A percentile compares a stretch with the other conserved stretches of the same genome.
Evolutionary conservation across 179 eudicot genomes (phyloP).

Genomic region (Dionaea muscipula): DNA sequence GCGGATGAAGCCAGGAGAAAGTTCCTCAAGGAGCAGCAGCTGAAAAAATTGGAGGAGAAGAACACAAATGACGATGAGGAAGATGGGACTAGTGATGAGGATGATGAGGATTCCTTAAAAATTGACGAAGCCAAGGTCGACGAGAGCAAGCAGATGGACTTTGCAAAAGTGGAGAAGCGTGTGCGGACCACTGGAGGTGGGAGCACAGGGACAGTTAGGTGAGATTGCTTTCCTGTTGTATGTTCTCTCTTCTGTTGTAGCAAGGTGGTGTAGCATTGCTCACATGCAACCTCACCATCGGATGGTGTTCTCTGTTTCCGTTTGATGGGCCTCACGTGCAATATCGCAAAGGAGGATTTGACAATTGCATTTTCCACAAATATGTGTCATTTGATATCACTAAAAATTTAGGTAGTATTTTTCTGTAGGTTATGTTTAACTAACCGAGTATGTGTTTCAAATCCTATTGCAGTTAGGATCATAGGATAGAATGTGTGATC

Average conservation of each 20-base stretch:
- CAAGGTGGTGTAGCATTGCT: background rate
- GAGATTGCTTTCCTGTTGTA: background rate
- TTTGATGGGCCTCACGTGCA: no score
- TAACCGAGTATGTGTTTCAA: no score
- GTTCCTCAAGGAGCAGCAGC: constrained; percentile 63
- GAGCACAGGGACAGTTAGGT: constrained; percentile 94
- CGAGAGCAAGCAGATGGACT: constrained; percentile 95
- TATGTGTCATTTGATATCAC: no score
- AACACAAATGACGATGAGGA: constrained; percentile 45
- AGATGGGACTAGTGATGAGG: constrained; percentile 49
- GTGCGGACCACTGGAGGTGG: constrained; percentile 99
- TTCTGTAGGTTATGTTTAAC: no score
- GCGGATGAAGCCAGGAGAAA: constrained; percentile 82
- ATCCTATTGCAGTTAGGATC: no score
- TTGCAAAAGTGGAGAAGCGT: constrained; percentile 96
- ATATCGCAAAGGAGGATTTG: no score
- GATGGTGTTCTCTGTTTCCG: no score
- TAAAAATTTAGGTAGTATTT: no score
- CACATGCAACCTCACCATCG: no score
- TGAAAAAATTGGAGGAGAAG: constrained; percentile 82
- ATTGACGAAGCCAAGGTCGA: constrained; percentile 92
- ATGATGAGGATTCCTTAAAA: constrained; percentile 64
- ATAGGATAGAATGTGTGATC: no score
- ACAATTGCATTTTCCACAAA: no score
- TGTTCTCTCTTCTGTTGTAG: background rate